Base-by-base conservation (phyloP, 345 rosid species). In the Hibiscus mutabilis region DNA sequence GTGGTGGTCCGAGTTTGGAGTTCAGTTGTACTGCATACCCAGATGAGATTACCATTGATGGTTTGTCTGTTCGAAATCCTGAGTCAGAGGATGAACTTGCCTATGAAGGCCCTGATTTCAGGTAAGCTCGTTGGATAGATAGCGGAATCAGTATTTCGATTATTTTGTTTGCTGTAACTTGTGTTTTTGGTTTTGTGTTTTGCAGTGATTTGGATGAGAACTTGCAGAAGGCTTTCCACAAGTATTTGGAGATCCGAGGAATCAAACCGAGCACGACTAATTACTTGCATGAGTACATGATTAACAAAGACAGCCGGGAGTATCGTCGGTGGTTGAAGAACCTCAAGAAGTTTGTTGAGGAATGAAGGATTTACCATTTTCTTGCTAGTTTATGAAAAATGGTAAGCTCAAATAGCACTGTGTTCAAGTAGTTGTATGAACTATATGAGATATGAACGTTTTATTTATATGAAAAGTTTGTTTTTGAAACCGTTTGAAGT, bases 281-380 rank as follows among this genome's bases (percentile, higher is more conserved):
- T 78, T 92, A 89, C 90, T 79, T 95, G 83, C 93, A 89, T 37
- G 99, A 90, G 85, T 90, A 92, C 80, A 92, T 95, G 97, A 82
- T 89, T 79, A 92, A 88, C 85, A 95, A 95, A 74, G 96, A 90
- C 76, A 84, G 90, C 51, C 79, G 83, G 6, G 97, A 89, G 69
- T 88, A 83, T 75, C 7, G 86, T 60, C 64, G 66, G 51, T 90
- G 97, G 98, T 76, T 94, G 87, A 83, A 86, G 70, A 80, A 85
- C 74, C 87, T 94, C 21, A 91, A 81, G 86, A 81, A 78, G 35
- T 92, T 95, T 29, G 42, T 95, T 15, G 82, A 82, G 74, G 84
- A 80, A n/a, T 90, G 81, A 76, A 62, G 33, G 40, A 31, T 58
- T 59, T 22, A 10, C n/a, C 27, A 14, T 24, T 44, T 44, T 22